phyloP scores from a whole-genome alignment of 176 grass and related monocot genomes.

The Phoenix dactylifera region DNA sequence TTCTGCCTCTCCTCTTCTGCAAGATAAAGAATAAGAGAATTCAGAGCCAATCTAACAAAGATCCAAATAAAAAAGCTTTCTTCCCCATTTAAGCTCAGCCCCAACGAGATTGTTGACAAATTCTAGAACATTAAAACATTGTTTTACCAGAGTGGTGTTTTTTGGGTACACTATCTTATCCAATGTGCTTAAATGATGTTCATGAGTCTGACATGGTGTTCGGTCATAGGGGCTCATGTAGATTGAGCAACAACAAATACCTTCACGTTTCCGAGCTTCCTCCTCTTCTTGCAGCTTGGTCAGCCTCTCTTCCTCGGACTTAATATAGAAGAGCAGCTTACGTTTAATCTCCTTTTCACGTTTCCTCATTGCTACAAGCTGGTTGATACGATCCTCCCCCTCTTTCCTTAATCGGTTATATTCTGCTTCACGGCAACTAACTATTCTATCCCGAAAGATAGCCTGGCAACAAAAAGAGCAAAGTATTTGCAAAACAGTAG shows the following conservation, averaged over 20 bases:
- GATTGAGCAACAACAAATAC: constrained; percentile 19
- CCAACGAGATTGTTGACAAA: no score
- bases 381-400: constrained; percentile 61
- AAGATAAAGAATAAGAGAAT: not conserved
- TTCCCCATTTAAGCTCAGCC: no score
- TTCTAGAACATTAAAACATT: no score
- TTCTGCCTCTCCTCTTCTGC: constrained; percentile 89
- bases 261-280: constrained; percentile 75
- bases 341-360: constrained; percentile 66
- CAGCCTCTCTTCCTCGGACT: constrained; percentile 62
- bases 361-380: constrained; percentile 58
- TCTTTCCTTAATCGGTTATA: constrained; percentile 52
- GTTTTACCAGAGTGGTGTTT: no score
- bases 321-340: constrained; percentile 69
- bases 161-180: no score
- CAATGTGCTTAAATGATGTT: no score
- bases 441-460: constrained; percentile 56
- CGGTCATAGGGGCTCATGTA: not conserved
- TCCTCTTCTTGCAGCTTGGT: constrained; percentile 48
- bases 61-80: no score
- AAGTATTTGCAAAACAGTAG: not conserved
- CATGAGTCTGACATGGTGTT: no score
- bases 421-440: constrained; percentile 50
- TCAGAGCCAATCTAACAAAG: no score
- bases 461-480: constrained; percentile 28